Percentiles rank a stretch among this genome's conserved stretches.
Conservation (phyloP, 2,329 filamentous ascomycete genomes). For the Ceratocystis cacaofunesta region DNA sequence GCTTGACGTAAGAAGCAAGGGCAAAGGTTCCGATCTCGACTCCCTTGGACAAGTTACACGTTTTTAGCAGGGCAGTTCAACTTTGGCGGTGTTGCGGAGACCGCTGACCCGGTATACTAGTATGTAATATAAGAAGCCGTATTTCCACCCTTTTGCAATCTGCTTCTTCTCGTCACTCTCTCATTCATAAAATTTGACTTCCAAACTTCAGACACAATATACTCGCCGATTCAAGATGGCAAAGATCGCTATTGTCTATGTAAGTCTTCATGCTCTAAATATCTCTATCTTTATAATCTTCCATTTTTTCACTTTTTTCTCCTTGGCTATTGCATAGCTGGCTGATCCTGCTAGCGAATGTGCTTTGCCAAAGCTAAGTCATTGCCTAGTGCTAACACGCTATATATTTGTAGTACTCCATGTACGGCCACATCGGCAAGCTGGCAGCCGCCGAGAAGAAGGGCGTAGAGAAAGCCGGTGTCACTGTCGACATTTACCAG, state of each 20-base stretch:
- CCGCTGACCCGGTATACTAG: not conserved
- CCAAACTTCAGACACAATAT: not conserved
- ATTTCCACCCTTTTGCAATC: not conserved
- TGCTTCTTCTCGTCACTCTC: not conserved
- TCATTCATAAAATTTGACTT: not conserved
- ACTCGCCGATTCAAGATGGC: conserved; percentile 42
- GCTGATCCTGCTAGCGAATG: too few species aligned
- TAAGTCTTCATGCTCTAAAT: conserved; percentile 32
- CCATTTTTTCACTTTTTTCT: too few species aligned
- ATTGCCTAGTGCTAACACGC: not conserved
- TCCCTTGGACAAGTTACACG: not conserved
- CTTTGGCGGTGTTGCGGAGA: not conserved
- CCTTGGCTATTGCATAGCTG: not conserved
- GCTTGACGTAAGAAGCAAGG: not conserved
- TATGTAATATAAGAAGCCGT: not conserved
- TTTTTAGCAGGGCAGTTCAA: not conserved
- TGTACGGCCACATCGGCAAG: conserved; percentile 79
- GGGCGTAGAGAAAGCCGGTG: conserved; percentile 79
- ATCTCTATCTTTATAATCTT: not conserved
- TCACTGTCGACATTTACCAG: conserved; percentile 70
- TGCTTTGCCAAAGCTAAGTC: not conserved
- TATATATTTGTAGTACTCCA: conserved; percentile 54
- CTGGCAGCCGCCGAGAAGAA: conserved; percentile 81
- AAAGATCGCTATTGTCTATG: conserved; percentile 82
- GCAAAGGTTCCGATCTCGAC: not conserved